These are phyloP conservation scores for Emmonsiellopsis sp. DNA, from an alignment of 2,329 filamentous ascomycete genomes.

Conservation along the genomic window DNA sequence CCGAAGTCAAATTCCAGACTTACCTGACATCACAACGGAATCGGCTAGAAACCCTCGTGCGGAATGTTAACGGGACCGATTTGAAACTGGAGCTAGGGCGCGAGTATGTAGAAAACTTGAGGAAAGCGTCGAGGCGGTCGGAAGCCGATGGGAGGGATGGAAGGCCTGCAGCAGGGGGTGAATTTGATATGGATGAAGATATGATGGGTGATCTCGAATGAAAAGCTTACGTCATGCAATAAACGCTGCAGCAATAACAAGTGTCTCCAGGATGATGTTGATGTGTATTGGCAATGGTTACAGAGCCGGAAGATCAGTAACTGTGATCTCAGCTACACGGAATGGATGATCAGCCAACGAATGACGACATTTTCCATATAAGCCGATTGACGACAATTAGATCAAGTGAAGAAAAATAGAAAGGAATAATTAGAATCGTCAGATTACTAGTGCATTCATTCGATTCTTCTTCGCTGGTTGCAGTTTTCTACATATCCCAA, in stretches of 20 bases:
- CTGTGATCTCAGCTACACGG: too few relatives aligned
- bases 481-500: too few relatives aligned
- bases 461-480: too few relatives aligned
- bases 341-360: too few relatives aligned
- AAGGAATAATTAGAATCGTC: too few relatives aligned
- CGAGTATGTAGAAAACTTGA: slow-evolving; percentile 49
- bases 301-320: too few relatives aligned
- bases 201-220: slow-evolving; percentile 28
- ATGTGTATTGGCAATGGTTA: too few relatives aligned
- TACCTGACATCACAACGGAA: slow-evolving; percentile 42
- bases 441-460: too few relatives aligned
- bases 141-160: slow-evolving; percentile 16
- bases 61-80: slow-evolving; percentile 46
- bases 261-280: too few relatives aligned
- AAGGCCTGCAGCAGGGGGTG: not conserved
- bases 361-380: too few relatives aligned
- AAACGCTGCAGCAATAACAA: not conserved
- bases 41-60: slow-evolving; percentile 42
- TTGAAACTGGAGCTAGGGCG: slow-evolving; percentile 48
- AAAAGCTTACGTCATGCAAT: not conserved
- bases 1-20: slow-evolving; percentile 27
- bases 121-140: slow-evolving; percentile 36
- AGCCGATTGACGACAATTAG: too few relatives aligned
- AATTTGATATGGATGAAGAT: slow-evolving; percentile 27
- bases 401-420: too few relatives aligned